A percentile compares a stretch with the other conserved stretches of the same genome.
These are phyloP conservation scores for Lagerstroemia speciosa DNA, from an alignment of 345 rosid species.

Conservation along the genomic window DNA sequence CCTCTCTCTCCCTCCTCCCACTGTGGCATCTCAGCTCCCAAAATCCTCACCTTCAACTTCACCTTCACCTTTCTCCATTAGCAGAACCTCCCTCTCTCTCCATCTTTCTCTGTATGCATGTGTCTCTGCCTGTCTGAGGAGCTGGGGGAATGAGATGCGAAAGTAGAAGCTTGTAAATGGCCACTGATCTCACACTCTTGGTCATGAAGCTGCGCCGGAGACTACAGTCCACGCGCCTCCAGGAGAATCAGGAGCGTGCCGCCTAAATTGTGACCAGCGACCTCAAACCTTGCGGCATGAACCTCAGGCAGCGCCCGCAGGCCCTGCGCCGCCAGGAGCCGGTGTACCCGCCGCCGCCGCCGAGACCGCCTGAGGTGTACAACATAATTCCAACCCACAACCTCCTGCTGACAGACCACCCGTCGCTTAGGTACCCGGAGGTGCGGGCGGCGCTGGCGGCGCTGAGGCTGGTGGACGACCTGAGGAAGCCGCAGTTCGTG, in stretches of 20 bases:
- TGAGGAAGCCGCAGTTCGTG: conserved; percentile 47
- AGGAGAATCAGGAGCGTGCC: background rate
- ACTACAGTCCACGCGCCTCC: background rate
- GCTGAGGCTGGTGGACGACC: conserved; percentile 44
- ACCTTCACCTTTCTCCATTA: background rate
- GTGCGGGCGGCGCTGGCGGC: conserved; percentile 68
- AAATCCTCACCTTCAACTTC: too few relatives aligned
- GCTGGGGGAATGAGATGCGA: background rate
- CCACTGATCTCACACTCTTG: background rate
- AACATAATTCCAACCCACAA: conserved; percentile 79
- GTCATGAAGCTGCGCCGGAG: background rate
- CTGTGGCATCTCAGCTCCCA: background rate
- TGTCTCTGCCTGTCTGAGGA: background rate
- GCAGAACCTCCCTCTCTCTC: background rate
- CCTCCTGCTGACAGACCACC: conserved; percentile 53
- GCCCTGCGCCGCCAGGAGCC: conserved; percentile 24
- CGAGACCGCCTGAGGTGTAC: conserved; percentile 23
- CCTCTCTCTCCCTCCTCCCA: background rate
- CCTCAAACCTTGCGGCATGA: conserved; percentile 6
- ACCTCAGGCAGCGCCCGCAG: conserved; percentile 28
- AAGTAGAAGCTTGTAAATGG: background rate
- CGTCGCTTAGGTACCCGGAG: conserved; percentile 63
- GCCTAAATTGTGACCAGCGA: background rate
- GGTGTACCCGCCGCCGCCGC: conserved; percentile 26
- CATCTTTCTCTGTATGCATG: background rate